Percentiles rank a stretch among this genome's conserved stretches.
phyloP scores from a whole-genome alignment of 768 basidiomycete species.

The Pholiota molesta region DNA sequence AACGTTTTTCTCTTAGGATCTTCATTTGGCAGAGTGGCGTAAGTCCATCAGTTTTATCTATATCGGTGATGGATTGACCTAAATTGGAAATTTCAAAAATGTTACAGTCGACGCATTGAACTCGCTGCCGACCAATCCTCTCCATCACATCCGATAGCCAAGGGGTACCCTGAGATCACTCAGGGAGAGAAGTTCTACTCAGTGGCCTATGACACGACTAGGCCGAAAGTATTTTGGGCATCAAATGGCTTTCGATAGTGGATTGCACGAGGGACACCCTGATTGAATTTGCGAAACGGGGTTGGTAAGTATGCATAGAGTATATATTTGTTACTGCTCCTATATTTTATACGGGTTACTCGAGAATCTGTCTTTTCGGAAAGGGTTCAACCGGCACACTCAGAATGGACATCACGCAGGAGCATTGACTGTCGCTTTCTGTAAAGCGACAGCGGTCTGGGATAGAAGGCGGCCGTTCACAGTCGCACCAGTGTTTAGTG shows the following conservation, averaged over 20 bases:
- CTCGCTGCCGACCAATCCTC: constrained; percentile 24
- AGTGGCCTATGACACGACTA: constrained; percentile 23
- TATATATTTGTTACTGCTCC: too few relatives aligned
- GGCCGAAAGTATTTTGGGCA: constrained; percentile 29
- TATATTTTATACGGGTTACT: too few relatives aligned
- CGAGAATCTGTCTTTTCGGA: too few relatives aligned
- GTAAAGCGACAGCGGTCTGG: too few relatives aligned
- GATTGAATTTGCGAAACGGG: constrained; percentile 31
- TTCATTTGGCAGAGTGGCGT: constrained; percentile 38
- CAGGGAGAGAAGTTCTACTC: constrained; percentile 17
- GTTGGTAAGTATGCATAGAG: constrained; percentile 25
- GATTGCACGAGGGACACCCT: constrained; percentile 32
- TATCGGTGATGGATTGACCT: not conserved
- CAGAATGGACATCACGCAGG: too few relatives aligned
- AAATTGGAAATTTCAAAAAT: not conserved
- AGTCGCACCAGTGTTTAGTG: too few relatives aligned
- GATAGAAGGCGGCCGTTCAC: too few relatives aligned
- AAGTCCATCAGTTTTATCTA: constrained; percentile 9
- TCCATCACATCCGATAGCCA: constrained; percentile 25
- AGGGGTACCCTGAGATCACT: constrained; percentile 29
- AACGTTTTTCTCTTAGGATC: constrained; percentile 13
- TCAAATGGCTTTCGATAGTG: constrained; percentile 28
- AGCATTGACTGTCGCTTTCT: too few relatives aligned
- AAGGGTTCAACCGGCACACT: too few relatives aligned
- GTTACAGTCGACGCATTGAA: constrained; percentile 35